Evolutionary conservation across 306 rosid species (phyloP).

Genomic region (Senna tora): DNA sequence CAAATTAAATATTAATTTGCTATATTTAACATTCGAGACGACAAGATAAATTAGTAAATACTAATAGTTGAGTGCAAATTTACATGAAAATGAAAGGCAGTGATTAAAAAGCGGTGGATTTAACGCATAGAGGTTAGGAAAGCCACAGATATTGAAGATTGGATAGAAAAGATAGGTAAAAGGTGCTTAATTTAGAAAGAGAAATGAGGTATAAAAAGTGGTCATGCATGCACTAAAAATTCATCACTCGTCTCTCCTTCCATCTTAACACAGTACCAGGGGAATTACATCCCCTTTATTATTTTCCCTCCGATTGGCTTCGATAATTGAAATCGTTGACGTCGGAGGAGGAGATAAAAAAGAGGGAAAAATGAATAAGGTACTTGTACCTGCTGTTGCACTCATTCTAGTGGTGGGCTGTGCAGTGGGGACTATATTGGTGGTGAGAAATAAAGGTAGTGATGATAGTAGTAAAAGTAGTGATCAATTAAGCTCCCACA

Average conservation of each 20-base stretch:
- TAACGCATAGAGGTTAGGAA: background rate
- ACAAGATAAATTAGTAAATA: background rate
- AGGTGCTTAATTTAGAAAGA: background rate
- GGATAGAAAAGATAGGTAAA: background rate
- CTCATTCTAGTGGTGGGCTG: slow-evolving; percentile 51
- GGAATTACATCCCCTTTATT: background rate
- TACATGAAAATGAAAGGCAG: background rate
- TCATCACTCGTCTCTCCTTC: no score
- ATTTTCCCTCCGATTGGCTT: background rate
- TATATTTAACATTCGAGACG: background rate
- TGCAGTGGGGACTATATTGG: slow-evolving; percentile 38
- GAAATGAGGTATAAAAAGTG: background rate
- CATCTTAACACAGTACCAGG: no score
- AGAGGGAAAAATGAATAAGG: slow-evolving; percentile 34
- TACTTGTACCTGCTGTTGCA: slow-evolving; percentile 42
- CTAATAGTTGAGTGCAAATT: background rate
- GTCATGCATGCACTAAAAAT: background rate
- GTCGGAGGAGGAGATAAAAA: background rate
- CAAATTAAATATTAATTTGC: no score
- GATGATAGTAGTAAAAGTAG: slow-evolving; percentile 35
- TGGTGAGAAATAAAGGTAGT: background rate
- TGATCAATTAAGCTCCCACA: slow-evolving; percentile 13
- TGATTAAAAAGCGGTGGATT: background rate
- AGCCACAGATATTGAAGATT: background rate
- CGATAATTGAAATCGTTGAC: background rate